Evolutionary conservation across 1,284 basidiomycete genomes (phyloP), one percentile per base, ranked within the genome.

Genomic region (Trichosporon inkin): DNA sequence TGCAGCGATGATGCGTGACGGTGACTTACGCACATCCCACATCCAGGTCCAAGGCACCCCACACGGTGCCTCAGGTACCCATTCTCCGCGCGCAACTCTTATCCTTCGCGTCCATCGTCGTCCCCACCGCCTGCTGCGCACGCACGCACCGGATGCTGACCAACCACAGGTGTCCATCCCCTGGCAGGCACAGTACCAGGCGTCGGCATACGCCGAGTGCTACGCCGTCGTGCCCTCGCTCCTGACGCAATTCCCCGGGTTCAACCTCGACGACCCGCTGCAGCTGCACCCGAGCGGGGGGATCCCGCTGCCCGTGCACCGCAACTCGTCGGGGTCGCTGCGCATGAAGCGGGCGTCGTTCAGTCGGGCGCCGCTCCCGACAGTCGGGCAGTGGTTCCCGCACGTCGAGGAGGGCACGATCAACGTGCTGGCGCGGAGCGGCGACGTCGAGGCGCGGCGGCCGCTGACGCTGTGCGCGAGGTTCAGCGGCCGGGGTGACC

Each of bases 101-200:
- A 8, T 8, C 8, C 28, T 32, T 32, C 28, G n/a, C n/a, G n/a
- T n/a, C n/a, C n/a, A 6, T 19, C 38, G 6, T 28, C 55, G 3
- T 56, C n/a, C n/a, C n/a, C n/a, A n/a, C n/a, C n/a, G n/a, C n/a
- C n/a, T n/a, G n/a, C n/a, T n/a, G n/a, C n/a, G n/a, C n/a, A n/a
- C n/a, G n/a, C n/a, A n/a, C n/a, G n/a, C n/a, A n/a, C n/a, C 10
- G 17, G 7, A 3, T 24, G 40, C 58, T 62, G 32, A 60, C 58
- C 22, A 35, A 28, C 4, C 19, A 10, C 64, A 78, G 76, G 74
- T 76, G 10, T 60, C 65, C 7, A 74, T 78, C 20, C 76, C 76
- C 14, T 65, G 61, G 56, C 68, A 70, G 41, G 76, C 76, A 10
- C 68, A 72, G 41, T 56, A 66, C 35, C 69, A 77, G 47, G 68